phyloP scores from a whole-genome alignment of 2,329 filamentous ascomycete genomes.

The Ceratocystis destructans region DNA sequence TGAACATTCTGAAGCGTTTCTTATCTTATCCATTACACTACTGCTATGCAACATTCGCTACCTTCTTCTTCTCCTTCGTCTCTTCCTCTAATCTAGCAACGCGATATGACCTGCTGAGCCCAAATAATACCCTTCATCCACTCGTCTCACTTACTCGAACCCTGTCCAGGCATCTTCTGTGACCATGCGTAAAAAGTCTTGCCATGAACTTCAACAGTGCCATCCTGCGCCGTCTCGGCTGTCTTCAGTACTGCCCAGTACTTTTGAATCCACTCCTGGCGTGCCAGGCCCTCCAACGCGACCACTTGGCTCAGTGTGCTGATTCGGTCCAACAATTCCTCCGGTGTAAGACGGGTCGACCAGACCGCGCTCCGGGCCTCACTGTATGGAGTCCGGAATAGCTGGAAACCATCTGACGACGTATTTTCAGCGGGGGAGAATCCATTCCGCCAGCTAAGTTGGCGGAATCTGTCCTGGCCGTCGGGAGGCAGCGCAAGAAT shows the following conservation, averaged over 20 bases:
- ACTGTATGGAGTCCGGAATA: slow-evolving; percentile 48
- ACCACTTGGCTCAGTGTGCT: slow-evolving; percentile 56
- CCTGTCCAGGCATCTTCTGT: slow-evolving; percentile 28
- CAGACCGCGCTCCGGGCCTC: slow-evolving; percentile 43
- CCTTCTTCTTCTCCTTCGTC: slow-evolving; percentile 13
- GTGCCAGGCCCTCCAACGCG: slow-evolving; percentile 39
- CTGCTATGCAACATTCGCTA: background rate
- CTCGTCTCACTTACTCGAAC: background rate
- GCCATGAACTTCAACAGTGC: slow-evolving; percentile 51
- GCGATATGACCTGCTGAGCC: slow-evolving; percentile 1
- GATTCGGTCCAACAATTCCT: slow-evolving; percentile 50
- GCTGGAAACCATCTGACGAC: slow-evolving; percentile 23
- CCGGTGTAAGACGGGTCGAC: slow-evolving; percentile 42
- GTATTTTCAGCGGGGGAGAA: slow-evolving; percentile 45
- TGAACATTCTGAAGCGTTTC: slow-evolving; percentile 25
- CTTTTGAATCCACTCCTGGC: slow-evolving; percentile 34
- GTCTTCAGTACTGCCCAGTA: slow-evolving; percentile 42
- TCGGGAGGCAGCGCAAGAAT: slow-evolving; percentile 40
- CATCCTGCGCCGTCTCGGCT: slow-evolving; percentile 45
- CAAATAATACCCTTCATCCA: background rate
- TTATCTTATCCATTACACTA: background rate
- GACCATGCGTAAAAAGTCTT: slow-evolving; percentile 52
- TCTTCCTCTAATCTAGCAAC: slow-evolving; percentile 13
- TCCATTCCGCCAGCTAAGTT: slow-evolving; percentile 48
- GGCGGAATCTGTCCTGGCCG: slow-evolving; percentile 49